Evolutionary conservation across 257 asterid species (phyloP).

Genomic region (Primulina tabacum): DNA sequence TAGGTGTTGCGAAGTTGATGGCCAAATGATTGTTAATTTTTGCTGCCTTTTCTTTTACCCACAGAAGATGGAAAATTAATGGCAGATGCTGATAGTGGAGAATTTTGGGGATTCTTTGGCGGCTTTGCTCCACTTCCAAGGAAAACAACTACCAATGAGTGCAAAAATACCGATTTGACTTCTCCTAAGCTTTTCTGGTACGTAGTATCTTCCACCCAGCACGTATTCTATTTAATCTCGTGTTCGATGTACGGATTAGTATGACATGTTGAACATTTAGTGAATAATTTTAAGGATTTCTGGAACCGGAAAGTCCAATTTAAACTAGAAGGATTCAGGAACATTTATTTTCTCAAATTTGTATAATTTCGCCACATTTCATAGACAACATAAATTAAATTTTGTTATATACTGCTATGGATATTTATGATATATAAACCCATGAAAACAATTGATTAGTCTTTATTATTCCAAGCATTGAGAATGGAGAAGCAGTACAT

Average conservation of each 20-base stretch:
- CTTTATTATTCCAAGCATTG: slow-evolving; percentile 40
- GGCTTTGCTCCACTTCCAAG: slow-evolving; percentile 94
- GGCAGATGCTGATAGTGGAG: slow-evolving; percentile 83
- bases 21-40: slow-evolving; percentile 11
- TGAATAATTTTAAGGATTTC: background rate
- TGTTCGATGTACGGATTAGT: slow-evolving; percentile 8
- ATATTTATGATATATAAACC: slow-evolving; percentile 16
- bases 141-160: slow-evolving; percentile 35
- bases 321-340: too few species aligned
- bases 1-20: slow-evolving; percentile 18
- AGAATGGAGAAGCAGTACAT: slow-evolving; percentile 62
- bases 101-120: slow-evolving; percentile 87
- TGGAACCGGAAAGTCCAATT: too few species aligned
- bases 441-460: slow-evolving; percentile 15
- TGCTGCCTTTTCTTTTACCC: slow-evolving; percentile 26
- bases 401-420: slow-evolving; percentile 11
- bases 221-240: slow-evolving; percentile 22
- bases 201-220: slow-evolving; percentile 26
- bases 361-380: background rate
- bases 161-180: slow-evolving; percentile 20
- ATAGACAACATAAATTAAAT: background rate
- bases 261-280: background rate
- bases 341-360: background rate
- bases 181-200: slow-evolving; percentile 63
- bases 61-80: slow-evolving; percentile 85